Evolutionary conservation across 306 rosid genomes (phyloP), one percentile per base, ranked within the genome.

Genomic region (Pyrus pyrifolia): DNA sequence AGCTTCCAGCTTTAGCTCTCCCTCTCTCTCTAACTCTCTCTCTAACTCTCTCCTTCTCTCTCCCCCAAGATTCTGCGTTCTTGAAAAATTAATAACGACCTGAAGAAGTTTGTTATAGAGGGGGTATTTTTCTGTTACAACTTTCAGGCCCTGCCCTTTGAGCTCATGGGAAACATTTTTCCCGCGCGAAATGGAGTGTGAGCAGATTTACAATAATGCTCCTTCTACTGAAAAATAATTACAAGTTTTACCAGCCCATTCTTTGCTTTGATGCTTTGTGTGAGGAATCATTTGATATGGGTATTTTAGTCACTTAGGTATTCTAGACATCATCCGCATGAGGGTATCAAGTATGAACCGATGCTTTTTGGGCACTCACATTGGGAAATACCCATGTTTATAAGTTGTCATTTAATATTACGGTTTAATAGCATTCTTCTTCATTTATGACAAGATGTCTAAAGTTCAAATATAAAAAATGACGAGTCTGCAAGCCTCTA

Each of bases 61-160:
- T 71, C 31, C 46, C 80, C 40, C 80, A 59, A 68, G 84, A 64
- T 22, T 74, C 49, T 3, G 71, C 61, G 78, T 80, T 60, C 80
- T 78, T 77, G 35, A 59, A 75, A 25, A 60, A 60, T 25, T 35
- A 11, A 1, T 58, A 55, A 73, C 69, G 45, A 64, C 68, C 9
- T 62, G 19, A 53, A 75, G 42, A 45, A 45, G 15, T 67, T 49
- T 52, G 79, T 67, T 76, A 45, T 76, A 12, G 27, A 25, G 67
- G 23, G 25, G 23, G 15, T 15, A 40, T 67, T 40, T 17, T 73
- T 33, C 59, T 27, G 27, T 44, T 23, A 68, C 57, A 65, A 45
- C 51, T 45, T 45, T 45, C 52, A 13, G 72, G 64, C 45, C 18
- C 51, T 33, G 31, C 30, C 4, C 6, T 22, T 8, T 17, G 22